These are phyloP conservation scores for Pelargonium cotyledonis DNA, from an alignment of 441 rosid species.

Conservation along the genomic window DNA sequence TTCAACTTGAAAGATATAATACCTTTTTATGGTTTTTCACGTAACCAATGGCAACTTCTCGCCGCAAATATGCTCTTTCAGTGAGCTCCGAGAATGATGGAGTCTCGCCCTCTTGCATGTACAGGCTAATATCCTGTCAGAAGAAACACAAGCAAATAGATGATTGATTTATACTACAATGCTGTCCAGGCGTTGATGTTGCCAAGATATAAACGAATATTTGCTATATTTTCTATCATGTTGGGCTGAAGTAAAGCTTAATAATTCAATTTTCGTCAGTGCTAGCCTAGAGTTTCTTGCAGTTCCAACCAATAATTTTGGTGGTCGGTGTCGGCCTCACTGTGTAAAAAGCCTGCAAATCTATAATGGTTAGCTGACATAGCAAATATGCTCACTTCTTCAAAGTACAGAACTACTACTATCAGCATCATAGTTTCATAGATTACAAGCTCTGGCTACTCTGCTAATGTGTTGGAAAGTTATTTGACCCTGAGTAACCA, in stretches of 20 bases:
- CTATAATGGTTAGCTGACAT: no score
- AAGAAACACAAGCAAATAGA: conserved; percentile 9
- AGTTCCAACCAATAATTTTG: background rate
- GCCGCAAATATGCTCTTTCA: conserved; percentile 71
- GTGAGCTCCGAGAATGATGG: conserved; percentile 77
- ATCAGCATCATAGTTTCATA: no score
- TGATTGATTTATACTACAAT: background rate
- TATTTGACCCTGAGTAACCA: no score
- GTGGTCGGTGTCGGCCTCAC: background rate
- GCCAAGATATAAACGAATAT: background rate
- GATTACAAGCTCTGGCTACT: no score
- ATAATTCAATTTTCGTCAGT: background rate
- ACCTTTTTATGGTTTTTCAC: conserved; percentile 70
- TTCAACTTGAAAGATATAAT: background rate
- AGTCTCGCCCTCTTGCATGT: conserved; percentile 77
- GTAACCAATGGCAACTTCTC: conserved; percentile 89
- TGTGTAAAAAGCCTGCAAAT: no score
- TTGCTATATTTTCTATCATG: background rate
- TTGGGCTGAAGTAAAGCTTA: background rate
- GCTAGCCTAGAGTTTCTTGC: no score
- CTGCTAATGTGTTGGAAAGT: no score
- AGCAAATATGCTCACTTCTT: no score
- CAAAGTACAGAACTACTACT: no score
- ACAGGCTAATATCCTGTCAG: conserved; percentile 63
- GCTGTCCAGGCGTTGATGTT: background rate